Evolutionary conservation across 176 grass and related monocot species (phyloP).

Genomic region (Oryza coarctata): DNA sequence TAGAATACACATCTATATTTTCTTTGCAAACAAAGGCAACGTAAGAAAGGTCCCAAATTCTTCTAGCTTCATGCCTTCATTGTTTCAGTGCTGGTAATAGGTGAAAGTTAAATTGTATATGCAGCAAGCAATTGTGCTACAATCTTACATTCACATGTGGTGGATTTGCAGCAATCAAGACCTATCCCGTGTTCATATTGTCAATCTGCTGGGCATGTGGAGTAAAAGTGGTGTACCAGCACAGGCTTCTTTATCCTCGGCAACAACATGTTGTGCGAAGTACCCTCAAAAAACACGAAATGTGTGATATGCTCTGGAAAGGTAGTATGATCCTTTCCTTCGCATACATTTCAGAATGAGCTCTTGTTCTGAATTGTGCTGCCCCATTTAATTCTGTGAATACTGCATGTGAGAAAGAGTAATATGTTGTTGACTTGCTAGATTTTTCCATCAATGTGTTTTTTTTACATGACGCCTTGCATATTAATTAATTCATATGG

Average conservation of each 20-base stretch:
- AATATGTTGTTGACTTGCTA: background rate
- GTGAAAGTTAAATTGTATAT: constrained; percentile 2
- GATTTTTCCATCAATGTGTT: background rate
- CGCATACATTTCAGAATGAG: background rate
- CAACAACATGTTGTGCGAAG: constrained; percentile 89
- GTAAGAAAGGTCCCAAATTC: constrained; percentile 19
- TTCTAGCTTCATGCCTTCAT: constrained; percentile 26
- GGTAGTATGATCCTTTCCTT: constrained; percentile 44
- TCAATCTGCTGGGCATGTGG: constrained; percentile 67
- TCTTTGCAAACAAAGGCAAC: background rate
- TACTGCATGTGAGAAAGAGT: constrained; percentile 27
- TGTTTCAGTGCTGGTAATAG: background rate
- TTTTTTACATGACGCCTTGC: constrained; percentile 21
- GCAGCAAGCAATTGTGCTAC: background rate
- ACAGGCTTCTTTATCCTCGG: constrained; percentile 98
- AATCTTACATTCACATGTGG: constrained; percentile 31
- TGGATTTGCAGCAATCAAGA: constrained; percentile 81
- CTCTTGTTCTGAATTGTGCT: background rate
- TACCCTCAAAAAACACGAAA: constrained; percentile 80
- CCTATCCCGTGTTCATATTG: constrained; percentile 80
- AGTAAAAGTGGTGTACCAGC: constrained; percentile 89
- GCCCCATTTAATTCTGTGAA: background rate
- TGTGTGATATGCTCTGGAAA: constrained; percentile 87
- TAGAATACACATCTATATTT: background rate
- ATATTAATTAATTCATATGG: constrained; percentile 29